Evolutionary conservation across 345 rosid species (phyloP).

Genomic region (Citrus inodora): DNA sequence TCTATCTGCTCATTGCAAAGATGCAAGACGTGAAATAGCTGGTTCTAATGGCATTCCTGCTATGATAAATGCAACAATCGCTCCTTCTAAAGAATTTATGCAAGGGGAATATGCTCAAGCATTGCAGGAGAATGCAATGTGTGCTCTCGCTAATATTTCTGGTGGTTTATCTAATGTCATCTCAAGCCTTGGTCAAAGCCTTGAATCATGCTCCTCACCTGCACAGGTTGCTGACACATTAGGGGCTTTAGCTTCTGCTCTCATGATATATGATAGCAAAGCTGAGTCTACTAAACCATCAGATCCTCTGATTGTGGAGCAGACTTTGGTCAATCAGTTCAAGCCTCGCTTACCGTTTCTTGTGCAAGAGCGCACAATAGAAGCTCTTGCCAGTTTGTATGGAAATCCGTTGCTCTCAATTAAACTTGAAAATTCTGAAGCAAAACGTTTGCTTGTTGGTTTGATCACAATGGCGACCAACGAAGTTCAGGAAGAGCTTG

Average conservation of each 20-base stretch:
- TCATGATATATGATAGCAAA: slow-evolving; percentile 93
- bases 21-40: slow-evolving; percentile 90
- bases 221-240: slow-evolving; percentile 95
- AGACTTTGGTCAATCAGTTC: slow-evolving; percentile 87
- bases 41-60: slow-evolving; percentile 88
- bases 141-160: slow-evolving; percentile 97
- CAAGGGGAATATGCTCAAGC: slow-evolving; percentile 99
- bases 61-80: slow-evolving; percentile 94
- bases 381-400: slow-evolving; percentile 98
- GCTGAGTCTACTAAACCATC: slow-evolving; percentile 86
- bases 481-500: slow-evolving; percentile 95
- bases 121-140: slow-evolving; percentile 98
- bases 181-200: slow-evolving; percentile 99
- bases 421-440: slow-evolving; percentile 82
- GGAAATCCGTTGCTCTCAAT: slow-evolving; percentile 75
- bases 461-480: slow-evolving; percentile 91
- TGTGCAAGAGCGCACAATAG: slow-evolving; percentile 96
- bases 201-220: slow-evolving; percentile 93
- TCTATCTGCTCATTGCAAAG: slow-evolving; percentile 90
- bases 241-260: slow-evolving; percentile 99
- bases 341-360: slow-evolving; percentile 82
- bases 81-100: slow-evolving; percentile 99
- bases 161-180: slow-evolving; percentile 98
- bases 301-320: slow-evolving; percentile 71
- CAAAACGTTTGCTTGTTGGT: slow-evolving; percentile 96